These are phyloP conservation scores for Kurtzmaniella natalensis DNA, from an alignment of 1,139 yeast species.

Conservation along the genomic window DNA sequence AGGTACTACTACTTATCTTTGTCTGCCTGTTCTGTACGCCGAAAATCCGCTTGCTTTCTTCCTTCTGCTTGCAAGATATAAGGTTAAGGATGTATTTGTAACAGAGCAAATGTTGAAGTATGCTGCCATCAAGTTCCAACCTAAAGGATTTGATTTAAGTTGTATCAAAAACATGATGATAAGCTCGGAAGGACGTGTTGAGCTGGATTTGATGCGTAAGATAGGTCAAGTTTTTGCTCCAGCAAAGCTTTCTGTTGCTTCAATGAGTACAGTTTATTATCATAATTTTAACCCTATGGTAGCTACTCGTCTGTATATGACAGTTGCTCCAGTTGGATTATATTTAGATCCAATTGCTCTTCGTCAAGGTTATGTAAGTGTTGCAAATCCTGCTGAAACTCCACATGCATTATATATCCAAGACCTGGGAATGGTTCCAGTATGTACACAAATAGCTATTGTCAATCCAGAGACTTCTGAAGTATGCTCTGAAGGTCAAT, in stretches of 20 bases:
- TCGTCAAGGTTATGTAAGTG: slow-evolving; percentile 79
- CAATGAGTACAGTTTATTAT: slow-evolving; percentile 74
- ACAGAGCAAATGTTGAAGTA: slow-evolving; percentile 82
- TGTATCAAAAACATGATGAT: slow-evolving; percentile 80
- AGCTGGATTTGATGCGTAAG: slow-evolving; percentile 52
- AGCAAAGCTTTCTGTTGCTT: slow-evolving; percentile 62
- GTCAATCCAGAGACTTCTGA: slow-evolving; percentile 88
- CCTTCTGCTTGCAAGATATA: slow-evolving; percentile 67
- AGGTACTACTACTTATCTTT: slow-evolving; percentile 80
- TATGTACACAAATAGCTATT: slow-evolving; percentile 87
- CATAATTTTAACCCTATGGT: slow-evolving; percentile 82
- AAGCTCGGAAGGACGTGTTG: slow-evolving; percentile 74
- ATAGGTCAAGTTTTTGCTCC: slow-evolving; percentile 62
- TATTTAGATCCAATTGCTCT: slow-evolving; percentile 85
- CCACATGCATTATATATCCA: slow-evolving; percentile 74
- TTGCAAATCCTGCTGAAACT: slow-evolving; percentile 68
- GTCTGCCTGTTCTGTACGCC: slow-evolving; percentile 76
- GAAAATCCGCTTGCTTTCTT: slow-evolving; percentile 72
- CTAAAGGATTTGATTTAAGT: slow-evolving; percentile 61
- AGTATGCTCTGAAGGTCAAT: slow-evolving; percentile 86
- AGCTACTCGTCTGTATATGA: slow-evolving; percentile 80
- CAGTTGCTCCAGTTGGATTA: slow-evolving; percentile 83
- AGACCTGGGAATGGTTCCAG: slow-evolving; percentile 96
- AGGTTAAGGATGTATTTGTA: slow-evolving; percentile 81
- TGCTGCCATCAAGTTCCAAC: slow-evolving; percentile 60